Evolutionary conservation across 2,329 filamentous ascomycete genomes (phyloP), one percentile per base, ranked within the genome.

Genomic region (Helicocarpus griseus): DNA sequence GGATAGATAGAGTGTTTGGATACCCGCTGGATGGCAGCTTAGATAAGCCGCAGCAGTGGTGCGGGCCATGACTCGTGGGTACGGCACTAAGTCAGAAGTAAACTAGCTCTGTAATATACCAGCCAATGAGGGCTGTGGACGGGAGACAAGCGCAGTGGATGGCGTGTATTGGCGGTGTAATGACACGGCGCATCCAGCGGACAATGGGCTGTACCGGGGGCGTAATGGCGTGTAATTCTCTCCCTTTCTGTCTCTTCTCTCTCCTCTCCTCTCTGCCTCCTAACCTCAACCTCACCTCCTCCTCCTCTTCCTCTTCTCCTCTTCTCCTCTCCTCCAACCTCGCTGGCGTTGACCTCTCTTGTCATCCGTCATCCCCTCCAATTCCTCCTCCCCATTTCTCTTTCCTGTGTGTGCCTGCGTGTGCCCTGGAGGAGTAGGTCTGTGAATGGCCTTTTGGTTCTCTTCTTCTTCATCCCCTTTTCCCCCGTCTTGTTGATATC

Each of bases 341-440:
- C 41, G 19, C 40, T 45, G 11, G 36, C 35, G 24, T 28, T 43
- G 47, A 49, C 41, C 35, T 19, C 21, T 28, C 31, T 35, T 35
- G 21, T 24, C 43, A 40, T 40, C 50, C 60, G 56, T 58, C 59
- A 58, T 53, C 53, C 54, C 55, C 53, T 46, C 52, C 53, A 53
- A 53, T 53, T 57, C 54, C 53, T 58, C 57, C 49, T 56, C 61
- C 61, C 57, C 60, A 62, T 62, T 64, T 60, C 60, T 61, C 61
- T 60, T 58, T 57, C 54, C 54, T 54, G 49, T 61, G 57, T 52
- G 53, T 57, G 53, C 54, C 56, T 60, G 53, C 60, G 52, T 41
- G 39, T 41, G 21, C 39, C 39, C 39, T 41, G 39, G 39, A 41
- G 39, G 39, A 41, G 4, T 41, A 14, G 21, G 39, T 14, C 13